Evolutionary conservation across 768 basidiomycete genomes (phyloP).

Genomic region (Tremella yokohamensis): DNA sequence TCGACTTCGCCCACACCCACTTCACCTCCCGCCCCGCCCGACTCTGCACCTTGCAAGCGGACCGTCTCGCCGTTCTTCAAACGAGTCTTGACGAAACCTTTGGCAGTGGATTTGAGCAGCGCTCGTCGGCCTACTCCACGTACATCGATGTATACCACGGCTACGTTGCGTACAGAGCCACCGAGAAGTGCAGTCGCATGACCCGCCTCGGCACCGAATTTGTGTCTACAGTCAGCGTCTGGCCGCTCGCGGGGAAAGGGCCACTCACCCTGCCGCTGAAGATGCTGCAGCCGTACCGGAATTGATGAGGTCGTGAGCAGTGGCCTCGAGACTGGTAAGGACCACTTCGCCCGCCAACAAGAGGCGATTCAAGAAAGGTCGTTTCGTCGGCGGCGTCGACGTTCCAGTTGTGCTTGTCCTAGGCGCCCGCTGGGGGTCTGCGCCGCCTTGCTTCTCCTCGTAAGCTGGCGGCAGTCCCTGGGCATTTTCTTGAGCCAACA

Average conservation of each 20-base stretch:
- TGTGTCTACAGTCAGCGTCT: slow-evolving; percentile 37
- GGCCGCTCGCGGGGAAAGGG: not conserved
- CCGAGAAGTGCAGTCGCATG: slow-evolving; percentile 61
- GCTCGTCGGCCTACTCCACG: slow-evolving; percentile 68
- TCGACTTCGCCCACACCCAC: slow-evolving; percentile 23
- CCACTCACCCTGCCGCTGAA: slow-evolving; percentile 43
- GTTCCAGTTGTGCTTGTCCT: not conserved
- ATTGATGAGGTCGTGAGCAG: slow-evolving; percentile 42
- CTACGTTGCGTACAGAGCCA: slow-evolving; percentile 67
- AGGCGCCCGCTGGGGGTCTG: not conserved
- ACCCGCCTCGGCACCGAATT: slow-evolving; percentile 64
- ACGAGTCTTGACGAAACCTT: slow-evolving; percentile 45
- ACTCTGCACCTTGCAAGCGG: slow-evolving; percentile 34
- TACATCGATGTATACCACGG: slow-evolving; percentile 72
- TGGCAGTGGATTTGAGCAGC: slow-evolving; percentile 58
- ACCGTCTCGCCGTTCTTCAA: slow-evolving; percentile 39
- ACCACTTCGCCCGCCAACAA: slow-evolving; percentile 48
- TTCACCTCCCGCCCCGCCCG: slow-evolving; percentile 16
- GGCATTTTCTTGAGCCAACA: slow-evolving; percentile 14
- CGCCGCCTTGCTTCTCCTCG: slow-evolving; percentile 4
- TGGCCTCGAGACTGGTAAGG: slow-evolving; percentile 47
- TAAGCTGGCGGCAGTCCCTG: slow-evolving; percentile 2
- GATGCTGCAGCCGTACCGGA: slow-evolving; percentile 44
- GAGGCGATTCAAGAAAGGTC: slow-evolving; percentile 19
- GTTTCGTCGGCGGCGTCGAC: slow-evolving; percentile 11